Evolutionary conservation across 2,329 filamentous ascomycete genomes (phyloP).

Genomic region (Didymella sp.): DNA sequence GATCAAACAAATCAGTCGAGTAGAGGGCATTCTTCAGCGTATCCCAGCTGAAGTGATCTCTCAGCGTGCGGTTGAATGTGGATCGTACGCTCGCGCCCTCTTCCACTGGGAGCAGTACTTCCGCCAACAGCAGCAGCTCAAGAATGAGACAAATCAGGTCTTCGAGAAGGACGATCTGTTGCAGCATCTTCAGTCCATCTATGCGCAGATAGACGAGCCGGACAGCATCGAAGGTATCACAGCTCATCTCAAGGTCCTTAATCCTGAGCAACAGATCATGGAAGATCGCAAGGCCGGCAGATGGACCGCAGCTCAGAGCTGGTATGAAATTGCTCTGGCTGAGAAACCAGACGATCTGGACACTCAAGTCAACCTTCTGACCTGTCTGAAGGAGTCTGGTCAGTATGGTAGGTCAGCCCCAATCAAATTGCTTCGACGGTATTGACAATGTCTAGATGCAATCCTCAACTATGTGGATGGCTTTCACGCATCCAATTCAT

Average conservation of each 20-base stretch:
- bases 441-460: conserved; percentile 64
- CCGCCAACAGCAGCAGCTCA: conserved; percentile 59
- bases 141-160: conserved; percentile 57
- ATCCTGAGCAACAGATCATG: conserved; percentile 90
- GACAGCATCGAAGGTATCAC: conserved; percentile 96
- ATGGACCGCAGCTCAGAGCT: conserved; percentile 94
- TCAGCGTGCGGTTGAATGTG: conserved; percentile 87
- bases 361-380: conserved; percentile 81
- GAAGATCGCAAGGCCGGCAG: conserved; percentile 91
- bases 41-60: conserved; percentile 78
- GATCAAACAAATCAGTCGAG: conserved; percentile 64
- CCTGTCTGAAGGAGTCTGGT: conserved; percentile 91
- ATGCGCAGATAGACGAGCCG: conserved; percentile 96
- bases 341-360: conserved; percentile 79
- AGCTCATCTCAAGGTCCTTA: conserved; percentile 81
- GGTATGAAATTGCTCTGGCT: conserved; percentile 91
- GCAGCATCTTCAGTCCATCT: conserved; percentile 86
- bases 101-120: conserved; percentile 96
- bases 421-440: conserved; percentile 15
- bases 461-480: conserved; percentile 86
- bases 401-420: conserved; percentile 73
- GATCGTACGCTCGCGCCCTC: conserved; percentile 87
- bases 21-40: conserved; percentile 74
- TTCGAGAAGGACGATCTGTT: conserved; percentile 67
- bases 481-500: conserved; percentile 59